A percentile compares a stretch with the other conserved stretches of the same genome.
phyloP scores from a whole-genome alignment of 129 eudicot genomes.

The Gnaphalium uliginosum region DNA sequence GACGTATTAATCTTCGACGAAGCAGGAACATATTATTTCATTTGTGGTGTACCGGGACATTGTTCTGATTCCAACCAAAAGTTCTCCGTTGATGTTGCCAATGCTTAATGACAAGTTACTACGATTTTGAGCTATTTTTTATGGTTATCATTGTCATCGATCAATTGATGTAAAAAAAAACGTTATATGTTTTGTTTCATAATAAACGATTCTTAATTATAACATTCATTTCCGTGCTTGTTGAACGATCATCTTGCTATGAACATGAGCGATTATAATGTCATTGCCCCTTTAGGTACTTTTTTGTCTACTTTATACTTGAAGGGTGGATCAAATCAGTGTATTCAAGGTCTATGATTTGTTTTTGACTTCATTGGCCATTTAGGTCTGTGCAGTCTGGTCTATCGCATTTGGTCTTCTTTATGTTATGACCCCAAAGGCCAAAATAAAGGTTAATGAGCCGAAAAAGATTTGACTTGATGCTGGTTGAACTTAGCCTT shows the following conservation, averaged over 20 bases:
- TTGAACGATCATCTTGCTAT: neutral
- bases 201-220: neutral
- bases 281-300: neutral
- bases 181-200: neutral
- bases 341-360: neutral
- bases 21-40: slow-evolving; percentile 12
- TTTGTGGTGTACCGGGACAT: slow-evolving; percentile 36
- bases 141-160: neutral
- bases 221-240: neutral
- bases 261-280: slow-evolving; percentile 1
- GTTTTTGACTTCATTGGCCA: neutral
- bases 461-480: neutral
- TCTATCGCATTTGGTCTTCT: neutral
- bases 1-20: neutral
- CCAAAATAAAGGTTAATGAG: neutral
- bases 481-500: neutral
- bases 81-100: slow-evolving; percentile 25
- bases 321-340: neutral
- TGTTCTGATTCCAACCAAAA: slow-evolving; percentile 34
- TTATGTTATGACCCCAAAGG: neutral
- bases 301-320: neutral
- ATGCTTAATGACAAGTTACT: slow-evolving; percentile 2
- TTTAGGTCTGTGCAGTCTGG: slow-evolving; percentile 18
- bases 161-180: neutral
- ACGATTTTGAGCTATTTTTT: neutral